Base-by-base conservation (phyloP, 257 asterid species). In the Fraxinus cuspidata region DNA sequence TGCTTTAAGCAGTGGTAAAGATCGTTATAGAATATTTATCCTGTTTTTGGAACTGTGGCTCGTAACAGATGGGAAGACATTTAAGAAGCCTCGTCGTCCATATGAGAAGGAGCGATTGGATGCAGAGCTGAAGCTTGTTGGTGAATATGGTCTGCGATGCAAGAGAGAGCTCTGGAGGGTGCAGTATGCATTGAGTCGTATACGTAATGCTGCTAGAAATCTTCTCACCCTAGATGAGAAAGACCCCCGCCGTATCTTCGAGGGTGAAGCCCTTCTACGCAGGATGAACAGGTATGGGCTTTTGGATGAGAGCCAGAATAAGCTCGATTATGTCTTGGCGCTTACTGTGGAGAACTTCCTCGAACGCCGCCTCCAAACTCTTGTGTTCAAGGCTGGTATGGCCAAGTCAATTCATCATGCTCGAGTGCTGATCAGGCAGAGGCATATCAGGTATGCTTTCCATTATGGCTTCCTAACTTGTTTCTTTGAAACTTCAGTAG, bases 131-230 rank as follows among this genome's bases (percentile, higher is more conserved):
- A 87, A 78, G 86, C 93, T 88, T n/a, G 90, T 90, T 25, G 96
- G 96, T 37, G 93, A 88, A 56, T 90, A 88, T 35, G 93, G 96
- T 25, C 86, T 88, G 19, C 72, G 90, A 56, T 85, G 88, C 89
- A 90, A 90, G 86, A 90, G 95, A 44, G 91, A 90, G 85, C 90
- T 90, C 10, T 90, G 88, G 96, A 88, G 92, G 77, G 91, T 88
- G 38, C 92, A 90, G 49, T 87, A 90, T 40, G 93, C 85, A 3
- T 74, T 88, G 87, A 88, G 92, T 69, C 89, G 96, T 28, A 90
- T 87, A 35, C 89, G 96, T 53, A 90, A 88, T 74, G 68, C 68
- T 21, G 68, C 68, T 2, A 63, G 68, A 63, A 63, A 23, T 25
- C 68, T 63, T 29, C 44, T 35, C 44, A 23, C 68, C 34, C 34